These are phyloP conservation scores for Cardamine occulta DNA, from an alignment of 345 rosid genomes.

Conservation along the genomic window DNA sequence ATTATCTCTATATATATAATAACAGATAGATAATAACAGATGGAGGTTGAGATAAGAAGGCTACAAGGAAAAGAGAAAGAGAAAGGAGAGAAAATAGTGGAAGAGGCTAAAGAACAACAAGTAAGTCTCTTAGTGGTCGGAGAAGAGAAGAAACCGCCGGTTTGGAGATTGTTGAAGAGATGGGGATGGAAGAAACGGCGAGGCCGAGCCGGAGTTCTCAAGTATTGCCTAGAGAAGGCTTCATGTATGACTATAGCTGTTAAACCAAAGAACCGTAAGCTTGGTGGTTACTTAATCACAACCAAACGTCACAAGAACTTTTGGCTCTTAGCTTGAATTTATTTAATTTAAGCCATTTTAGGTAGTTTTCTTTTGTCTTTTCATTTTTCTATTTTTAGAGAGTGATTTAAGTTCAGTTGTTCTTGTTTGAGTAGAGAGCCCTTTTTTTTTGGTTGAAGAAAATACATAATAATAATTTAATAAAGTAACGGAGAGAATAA, in stretches of 20 bases:
- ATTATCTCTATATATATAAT: not conserved
- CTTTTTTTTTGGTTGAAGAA: not conserved
- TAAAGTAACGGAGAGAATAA: not conserved
- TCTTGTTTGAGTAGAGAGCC: not conserved
- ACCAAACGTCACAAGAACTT: slow-evolving; percentile 87
- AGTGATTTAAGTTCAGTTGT: not conserved
- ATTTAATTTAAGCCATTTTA: not conserved
- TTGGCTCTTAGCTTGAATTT: slow-evolving; percentile 87
- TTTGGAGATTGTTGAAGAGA: slow-evolving; percentile 62
- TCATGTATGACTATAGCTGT: slow-evolving; percentile 82
- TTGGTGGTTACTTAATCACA: slow-evolving; percentile 89
- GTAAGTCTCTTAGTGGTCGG: slow-evolving; percentile 73
- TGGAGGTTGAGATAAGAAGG: slow-evolving; percentile 59
- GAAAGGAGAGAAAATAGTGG: slow-evolving; percentile 70
- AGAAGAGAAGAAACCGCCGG: slow-evolving; percentile 59
- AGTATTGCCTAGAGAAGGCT: slow-evolving; percentile 75
- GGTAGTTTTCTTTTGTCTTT: not conserved
- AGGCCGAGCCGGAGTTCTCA: slow-evolving; percentile 53
- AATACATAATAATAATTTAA: no score
- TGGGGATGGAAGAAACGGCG: slow-evolving; percentile 53
- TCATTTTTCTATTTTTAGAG: no score
- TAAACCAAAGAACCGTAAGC: slow-evolving; percentile 69
- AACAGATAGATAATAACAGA: slow-evolving; percentile 51
- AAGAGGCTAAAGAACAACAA: slow-evolving; percentile 67
- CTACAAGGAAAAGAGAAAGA: slow-evolving; percentile 60